These are phyloP conservation scores for Scenedesmus sp. DNA, from an alignment of 163 green algal genomes.

Conservation along the genomic window DNA sequence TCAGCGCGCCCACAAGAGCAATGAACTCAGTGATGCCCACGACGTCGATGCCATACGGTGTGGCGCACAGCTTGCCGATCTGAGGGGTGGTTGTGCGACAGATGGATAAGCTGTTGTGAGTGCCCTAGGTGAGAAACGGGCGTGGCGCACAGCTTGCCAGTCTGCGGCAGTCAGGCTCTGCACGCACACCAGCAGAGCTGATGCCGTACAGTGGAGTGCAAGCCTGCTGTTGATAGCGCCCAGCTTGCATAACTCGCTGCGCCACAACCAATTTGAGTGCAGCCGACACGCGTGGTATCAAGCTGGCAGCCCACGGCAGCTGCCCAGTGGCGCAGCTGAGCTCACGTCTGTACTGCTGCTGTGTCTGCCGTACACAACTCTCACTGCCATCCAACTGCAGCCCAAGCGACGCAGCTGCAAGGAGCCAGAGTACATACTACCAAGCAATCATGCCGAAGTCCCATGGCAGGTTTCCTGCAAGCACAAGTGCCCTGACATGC, in stretches of 20 bases:
- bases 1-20: no score
- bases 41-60: constrained; percentile 94
- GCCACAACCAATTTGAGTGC: no score
- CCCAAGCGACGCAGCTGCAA: no score
- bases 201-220: not conserved
- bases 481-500: not conserved
- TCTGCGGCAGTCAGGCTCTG: no score
- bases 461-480: not conserved
- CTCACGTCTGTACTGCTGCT: no score
- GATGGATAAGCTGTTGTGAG: not conserved
- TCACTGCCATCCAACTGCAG: no score
- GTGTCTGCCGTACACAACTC: no score
- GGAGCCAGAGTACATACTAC: no score
- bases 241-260: not conserved
- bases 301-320: not conserved
- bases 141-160: no score
- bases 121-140: no score
- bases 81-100: constrained; percentile 7
- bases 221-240: not conserved
- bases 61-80: constrained; percentile 90
- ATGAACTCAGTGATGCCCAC: constrained; percentile 91
- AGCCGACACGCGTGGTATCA: not conserved
- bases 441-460: not conserved
- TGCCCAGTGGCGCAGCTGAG: no score
- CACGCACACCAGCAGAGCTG: no score